These are phyloP conservation scores for Fusarium robinianum DNA, from an alignment of 2,329 filamentous ascomycete genomes.

Conservation along the genomic window DNA sequence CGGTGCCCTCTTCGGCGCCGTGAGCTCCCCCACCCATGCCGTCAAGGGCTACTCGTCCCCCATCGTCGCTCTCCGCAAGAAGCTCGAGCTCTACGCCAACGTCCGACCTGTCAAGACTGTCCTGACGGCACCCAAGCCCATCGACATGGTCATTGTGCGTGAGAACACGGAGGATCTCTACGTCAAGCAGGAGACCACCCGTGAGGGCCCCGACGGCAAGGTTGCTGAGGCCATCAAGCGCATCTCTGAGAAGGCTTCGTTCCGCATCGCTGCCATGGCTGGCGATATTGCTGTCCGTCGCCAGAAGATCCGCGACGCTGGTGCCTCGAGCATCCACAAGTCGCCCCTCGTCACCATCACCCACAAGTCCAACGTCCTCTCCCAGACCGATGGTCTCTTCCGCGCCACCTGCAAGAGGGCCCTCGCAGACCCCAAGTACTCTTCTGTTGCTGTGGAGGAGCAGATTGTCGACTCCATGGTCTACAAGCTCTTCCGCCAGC, in stretches of 20 bases:
- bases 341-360: constrained; percentile 88
- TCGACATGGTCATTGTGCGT: constrained; percentile 97
- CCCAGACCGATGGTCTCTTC: constrained; percentile 96
- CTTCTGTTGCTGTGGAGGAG: constrained; percentile 75
- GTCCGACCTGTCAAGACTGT: constrained; percentile 93
- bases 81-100: constrained; percentile 94
- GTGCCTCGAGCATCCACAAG: constrained; percentile 63
- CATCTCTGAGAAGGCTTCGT: constrained; percentile 83
- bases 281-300: constrained; percentile 90
- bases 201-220: constrained; percentile 74
- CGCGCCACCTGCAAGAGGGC: constrained; percentile 76
- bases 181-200: constrained; percentile 94
- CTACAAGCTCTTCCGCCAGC: constrained; percentile 98
- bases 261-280: constrained; percentile 88
- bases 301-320: constrained; percentile 73
- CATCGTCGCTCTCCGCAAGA: constrained; percentile 95
- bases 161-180: constrained; percentile 99
- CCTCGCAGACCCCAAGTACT: constrained; percentile 68
- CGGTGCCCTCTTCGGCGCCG: constrained; percentile 93
- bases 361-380: constrained; percentile 97
- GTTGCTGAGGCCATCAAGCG: constrained; percentile 98
- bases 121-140: constrained; percentile 65
- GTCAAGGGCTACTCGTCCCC: constrained; percentile 96
- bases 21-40: constrained; percentile 85
- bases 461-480: constrained; percentile 99